Conservation (phyloP, 352 stramenopile genomes). For the Phytopythium litorale region DNA sequence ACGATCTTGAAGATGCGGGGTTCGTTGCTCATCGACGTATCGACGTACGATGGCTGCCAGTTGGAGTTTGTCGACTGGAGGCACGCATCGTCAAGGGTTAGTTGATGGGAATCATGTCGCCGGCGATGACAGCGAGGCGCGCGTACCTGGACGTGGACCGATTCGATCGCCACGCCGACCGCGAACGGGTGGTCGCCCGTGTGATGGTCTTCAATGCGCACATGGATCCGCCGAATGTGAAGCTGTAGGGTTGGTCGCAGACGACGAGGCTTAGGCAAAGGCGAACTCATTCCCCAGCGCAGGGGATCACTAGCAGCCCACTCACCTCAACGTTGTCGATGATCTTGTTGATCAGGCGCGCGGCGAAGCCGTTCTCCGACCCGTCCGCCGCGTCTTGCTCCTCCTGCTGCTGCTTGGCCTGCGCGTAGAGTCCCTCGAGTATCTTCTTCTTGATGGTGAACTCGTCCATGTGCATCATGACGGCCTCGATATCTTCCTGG, state of each 20-base stretch:
- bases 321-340: slow-evolving; percentile 84
- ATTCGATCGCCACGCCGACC: slow-evolving; percentile 79
- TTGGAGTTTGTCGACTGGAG: slow-evolving; percentile 83
- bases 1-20: slow-evolving; percentile 89
- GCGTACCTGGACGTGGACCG: slow-evolving; percentile 64
- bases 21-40: slow-evolving; percentile 72
- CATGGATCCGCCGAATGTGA: slow-evolving; percentile 81
- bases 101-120: background rate
- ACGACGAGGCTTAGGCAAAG: background rate
- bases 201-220: slow-evolving; percentile 73
- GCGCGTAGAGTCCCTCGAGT: slow-evolving; percentile 71
- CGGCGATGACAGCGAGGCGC: background rate
- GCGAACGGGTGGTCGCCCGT: slow-evolving; percentile 82
- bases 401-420: slow-evolving; percentile 63
- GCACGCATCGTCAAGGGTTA: background rate
- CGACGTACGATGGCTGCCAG: slow-evolving; percentile 84
- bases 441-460: slow-evolving; percentile 84
- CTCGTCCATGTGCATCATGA: slow-evolving; percentile 71
- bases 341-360: slow-evolving; percentile 84
- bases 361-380: slow-evolving; percentile 64
- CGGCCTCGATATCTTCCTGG: slow-evolving; percentile 76
- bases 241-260: slow-evolving; percentile 26
- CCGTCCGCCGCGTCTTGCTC: slow-evolving; percentile 23
- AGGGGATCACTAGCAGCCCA: background rate
- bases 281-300: no score